phyloP scores from a whole-genome alignment of 805 yeast species.

The Zygoascus biomembranicola region DNA sequence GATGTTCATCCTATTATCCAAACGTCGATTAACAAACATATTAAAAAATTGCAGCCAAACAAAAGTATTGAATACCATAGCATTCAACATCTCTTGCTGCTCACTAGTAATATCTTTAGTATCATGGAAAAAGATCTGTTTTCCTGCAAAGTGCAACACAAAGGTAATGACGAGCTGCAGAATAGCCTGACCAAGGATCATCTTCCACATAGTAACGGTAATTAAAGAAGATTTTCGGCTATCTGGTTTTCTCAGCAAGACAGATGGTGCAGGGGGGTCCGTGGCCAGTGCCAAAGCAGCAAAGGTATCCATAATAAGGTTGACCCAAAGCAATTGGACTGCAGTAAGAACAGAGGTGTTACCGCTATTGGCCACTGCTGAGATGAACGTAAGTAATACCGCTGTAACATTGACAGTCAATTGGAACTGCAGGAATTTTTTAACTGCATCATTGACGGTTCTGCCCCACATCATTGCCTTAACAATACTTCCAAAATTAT shows the following conservation, averaged over 20 bases:
- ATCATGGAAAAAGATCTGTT: slow-evolving; percentile 37
- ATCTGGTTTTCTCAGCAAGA: slow-evolving; percentile 73
- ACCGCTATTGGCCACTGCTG: slow-evolving; percentile 77
- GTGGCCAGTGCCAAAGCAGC: slow-evolving; percentile 98
- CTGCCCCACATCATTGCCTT: slow-evolving; percentile 98
- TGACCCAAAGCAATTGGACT: slow-evolving; percentile 95
- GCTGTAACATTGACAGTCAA: slow-evolving; percentile 95
- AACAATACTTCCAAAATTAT: slow-evolving; percentile 89
- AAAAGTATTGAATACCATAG: slow-evolving; percentile 90
- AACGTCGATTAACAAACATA: slow-evolving; percentile 78
- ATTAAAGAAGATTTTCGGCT: slow-evolving; percentile 75
- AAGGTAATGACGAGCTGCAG: slow-evolving; percentile 78
- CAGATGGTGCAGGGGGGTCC: slow-evolving; percentile 84
- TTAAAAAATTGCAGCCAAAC: slow-evolving; percentile 98
- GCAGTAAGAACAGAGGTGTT: slow-evolving; percentile 90
- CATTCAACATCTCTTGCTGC: slow-evolving; percentile 52
- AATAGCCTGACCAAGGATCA: slow-evolving; percentile 83
- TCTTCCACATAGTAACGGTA: slow-evolving; percentile 93
- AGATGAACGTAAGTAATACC: slow-evolving; percentile 85
- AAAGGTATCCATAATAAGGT: slow-evolving; percentile 94
- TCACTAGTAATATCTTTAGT: slow-evolving; percentile 22
- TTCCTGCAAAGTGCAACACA: slow-evolving; percentile 72
- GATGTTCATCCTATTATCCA: slow-evolving; percentile 79
- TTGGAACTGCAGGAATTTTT: slow-evolving; percentile 94
- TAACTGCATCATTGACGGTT: slow-evolving; percentile 88